These are phyloP conservation scores for Martiniozyma asiatica DNA, from an alignment of 1,139 yeast genomes.

Conservation along the genomic window DNA sequence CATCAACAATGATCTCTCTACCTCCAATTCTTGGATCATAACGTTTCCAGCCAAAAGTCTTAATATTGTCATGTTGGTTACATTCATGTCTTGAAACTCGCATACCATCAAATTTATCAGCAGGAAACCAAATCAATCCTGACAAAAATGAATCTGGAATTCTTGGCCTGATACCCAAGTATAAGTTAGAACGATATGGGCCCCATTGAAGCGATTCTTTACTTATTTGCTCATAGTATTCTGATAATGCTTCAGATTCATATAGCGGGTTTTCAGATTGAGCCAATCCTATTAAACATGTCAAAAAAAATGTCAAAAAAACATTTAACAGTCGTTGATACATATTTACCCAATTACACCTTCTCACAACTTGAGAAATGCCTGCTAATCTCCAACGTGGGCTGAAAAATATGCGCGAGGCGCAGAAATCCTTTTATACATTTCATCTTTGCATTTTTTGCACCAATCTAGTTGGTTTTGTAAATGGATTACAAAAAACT, in stretches of 20 bases:
- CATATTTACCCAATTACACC: too few relatives aligned
- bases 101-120: conserved; percentile 48
- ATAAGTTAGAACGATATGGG: conserved; percentile 79
- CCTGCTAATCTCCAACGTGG: too few relatives aligned
- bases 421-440: too few relatives aligned
- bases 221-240: conserved; percentile 22
- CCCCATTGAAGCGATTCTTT: conserved; percentile 66
- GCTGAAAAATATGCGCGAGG: too few relatives aligned
- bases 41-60: conserved; percentile 71
- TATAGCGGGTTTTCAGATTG: conserved; percentile 2
- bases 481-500: too few relatives aligned
- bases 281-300: too few relatives aligned
- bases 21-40: conserved; percentile 91
- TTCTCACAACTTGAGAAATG: too few relatives aligned
- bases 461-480: too few relatives aligned
- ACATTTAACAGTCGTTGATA: too few relatives aligned
- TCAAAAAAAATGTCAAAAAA: too few relatives aligned
- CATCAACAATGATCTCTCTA: conserved; percentile 59
- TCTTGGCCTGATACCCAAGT: conserved; percentile 77
- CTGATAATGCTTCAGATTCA: conserved; percentile 8
- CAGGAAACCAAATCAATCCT: conserved; percentile 86
- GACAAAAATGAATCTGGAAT: conserved; percentile 64
- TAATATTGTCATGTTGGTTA: conserved; percentile 62
- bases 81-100: conserved; percentile 63
- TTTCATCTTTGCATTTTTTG: too few relatives aligned